Percentiles rank a stretch among this genome's conserved stretches.
These are phyloP conservation scores for Rubia peregrina DNA, from an alignment of 305 asterid genomes.

Conservation along the genomic window DNA sequence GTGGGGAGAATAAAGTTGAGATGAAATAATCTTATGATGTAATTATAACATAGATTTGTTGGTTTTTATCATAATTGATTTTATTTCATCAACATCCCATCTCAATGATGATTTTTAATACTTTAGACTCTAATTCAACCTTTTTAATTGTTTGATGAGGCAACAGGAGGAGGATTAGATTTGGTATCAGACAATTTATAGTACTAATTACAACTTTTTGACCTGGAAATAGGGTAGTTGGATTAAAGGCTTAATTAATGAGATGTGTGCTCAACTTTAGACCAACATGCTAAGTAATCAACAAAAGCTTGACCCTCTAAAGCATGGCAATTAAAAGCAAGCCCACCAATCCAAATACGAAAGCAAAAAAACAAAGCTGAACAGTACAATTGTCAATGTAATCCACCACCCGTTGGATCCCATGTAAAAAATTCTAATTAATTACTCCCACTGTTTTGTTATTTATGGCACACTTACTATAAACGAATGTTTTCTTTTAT, in stretches of 20 bases:
- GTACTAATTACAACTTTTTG: constrained; percentile 8
- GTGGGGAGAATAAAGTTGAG: too few relatives aligned
- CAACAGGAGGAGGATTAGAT: constrained; percentile 8
- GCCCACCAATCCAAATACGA: not conserved
- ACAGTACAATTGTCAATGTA: constrained; percentile 9
- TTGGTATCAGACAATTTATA: constrained; percentile 7
- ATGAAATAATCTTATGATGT: not conserved
- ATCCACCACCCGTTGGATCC: constrained; percentile 10
- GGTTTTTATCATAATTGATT: not conserved
- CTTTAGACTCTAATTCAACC: constrained; percentile 7
- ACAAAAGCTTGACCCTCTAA: constrained; percentile 21
- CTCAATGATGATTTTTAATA: not conserved
- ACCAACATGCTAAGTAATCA: constrained; percentile 18
- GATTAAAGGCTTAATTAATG: constrained; percentile 17
- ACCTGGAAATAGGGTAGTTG: constrained; percentile 15
- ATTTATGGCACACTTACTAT: too few relatives aligned
- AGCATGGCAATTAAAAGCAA: constrained; percentile 17
- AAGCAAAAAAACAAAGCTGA: constrained; percentile 5
- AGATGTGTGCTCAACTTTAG: constrained; percentile 17
- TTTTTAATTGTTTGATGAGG: not conserved
- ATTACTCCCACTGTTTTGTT: not conserved
- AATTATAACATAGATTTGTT: not conserved
- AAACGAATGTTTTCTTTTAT: too few relatives aligned
- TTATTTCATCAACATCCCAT: too few relatives aligned
- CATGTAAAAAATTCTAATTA: not conserved